These are phyloP conservation scores for Fusarium denticulatum DNA, from an alignment of 2,329 filamentous ascomycete species.

Conservation along the genomic window DNA sequence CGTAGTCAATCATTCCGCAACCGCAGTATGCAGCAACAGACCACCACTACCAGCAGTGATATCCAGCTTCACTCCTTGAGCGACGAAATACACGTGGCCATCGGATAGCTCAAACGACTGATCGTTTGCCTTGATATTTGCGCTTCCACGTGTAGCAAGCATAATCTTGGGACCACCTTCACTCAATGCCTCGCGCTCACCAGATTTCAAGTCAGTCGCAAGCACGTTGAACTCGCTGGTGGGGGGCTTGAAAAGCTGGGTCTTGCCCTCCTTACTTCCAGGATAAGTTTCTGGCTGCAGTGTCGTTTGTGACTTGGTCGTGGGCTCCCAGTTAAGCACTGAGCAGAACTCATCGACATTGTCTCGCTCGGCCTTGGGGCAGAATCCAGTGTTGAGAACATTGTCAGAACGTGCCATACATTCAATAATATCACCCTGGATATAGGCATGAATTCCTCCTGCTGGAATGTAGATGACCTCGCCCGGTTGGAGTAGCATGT, in stretches of 20 bases:
- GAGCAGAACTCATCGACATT: conserved; percentile 71
- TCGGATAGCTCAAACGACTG: conserved; percentile 37
- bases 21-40: conserved; percentile 35
- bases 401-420: conserved; percentile 83
- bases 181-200: conserved; percentile 63
- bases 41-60: conserved; percentile 33
- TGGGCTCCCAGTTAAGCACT: conserved; percentile 71
- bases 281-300: conserved; percentile 60
- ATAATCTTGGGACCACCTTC: conserved; percentile 39
- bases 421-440: conserved; percentile 79
- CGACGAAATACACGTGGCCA: conserved; percentile 41
- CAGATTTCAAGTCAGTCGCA: conserved; percentile 63
- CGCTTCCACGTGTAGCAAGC: conserved; percentile 36
- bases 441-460: conserved; percentile 78
- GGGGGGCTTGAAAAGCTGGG: conserved; percentile 71
- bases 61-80: conserved; percentile 36
- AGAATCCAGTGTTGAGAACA: conserved; percentile 80
- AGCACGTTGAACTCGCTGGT: conserved; percentile 79
- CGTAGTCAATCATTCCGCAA: conserved; percentile 20
- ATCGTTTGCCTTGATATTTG: conserved; percentile 28
- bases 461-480: conserved; percentile 77
- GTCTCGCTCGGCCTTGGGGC: conserved; percentile 71
- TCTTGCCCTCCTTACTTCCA: conserved; percentile 67
- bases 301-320: conserved; percentile 65
- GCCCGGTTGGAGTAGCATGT: conserved; percentile 70